phyloP scores from a whole-genome alignment of 805 yeast species.

The Yamadazyma insecticola region DNA sequence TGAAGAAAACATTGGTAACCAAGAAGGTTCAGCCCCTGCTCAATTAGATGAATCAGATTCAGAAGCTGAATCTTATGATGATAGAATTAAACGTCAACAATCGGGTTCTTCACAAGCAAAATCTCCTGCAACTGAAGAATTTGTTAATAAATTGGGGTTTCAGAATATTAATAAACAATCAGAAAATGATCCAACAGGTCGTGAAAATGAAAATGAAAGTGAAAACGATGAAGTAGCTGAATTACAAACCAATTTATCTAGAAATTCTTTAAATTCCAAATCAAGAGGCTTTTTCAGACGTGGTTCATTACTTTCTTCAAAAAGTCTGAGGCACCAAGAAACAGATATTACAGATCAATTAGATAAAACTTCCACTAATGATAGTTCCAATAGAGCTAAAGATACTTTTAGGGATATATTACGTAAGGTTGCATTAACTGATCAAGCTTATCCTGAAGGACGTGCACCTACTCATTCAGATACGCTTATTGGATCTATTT shows the following conservation, averaged over 20 bases:
- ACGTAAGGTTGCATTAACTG: slow-evolving; percentile 32
- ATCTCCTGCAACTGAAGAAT: too few relatives aligned
- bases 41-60: slow-evolving; percentile 10
- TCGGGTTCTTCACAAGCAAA: slow-evolving; percentile 3
- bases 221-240: too few relatives aligned
- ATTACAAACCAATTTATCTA: slow-evolving; percentile 4
- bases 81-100: slow-evolving; percentile 1
- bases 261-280: slow-evolving; percentile 6
- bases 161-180: slow-evolving; percentile 4
- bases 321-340: slow-evolving; percentile 8
- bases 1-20: not conserved
- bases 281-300: slow-evolving; percentile 9
- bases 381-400: slow-evolving; percentile 9
- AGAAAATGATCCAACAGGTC: slow-evolving; percentile 2
- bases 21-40: slow-evolving; percentile 6
- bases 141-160: too few relatives aligned
- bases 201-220: too few relatives aligned
- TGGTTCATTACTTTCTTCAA: slow-evolving; percentile 8
- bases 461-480: slow-evolving; percentile 23
- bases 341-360: slow-evolving; percentile 22
- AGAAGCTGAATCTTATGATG: slow-evolving; percentile 5
- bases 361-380: slow-evolving; percentile 6
- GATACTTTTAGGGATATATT: slow-evolving; percentile 25
- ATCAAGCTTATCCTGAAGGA: slow-evolving; percentile 21
- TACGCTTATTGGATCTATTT: slow-evolving; percentile 35